A percentile compares a stretch with the other conserved stretches of the same genome.
Conservation (phyloP, 176 grass and related monocot genomes). For the Eleusine indica region DNA sequence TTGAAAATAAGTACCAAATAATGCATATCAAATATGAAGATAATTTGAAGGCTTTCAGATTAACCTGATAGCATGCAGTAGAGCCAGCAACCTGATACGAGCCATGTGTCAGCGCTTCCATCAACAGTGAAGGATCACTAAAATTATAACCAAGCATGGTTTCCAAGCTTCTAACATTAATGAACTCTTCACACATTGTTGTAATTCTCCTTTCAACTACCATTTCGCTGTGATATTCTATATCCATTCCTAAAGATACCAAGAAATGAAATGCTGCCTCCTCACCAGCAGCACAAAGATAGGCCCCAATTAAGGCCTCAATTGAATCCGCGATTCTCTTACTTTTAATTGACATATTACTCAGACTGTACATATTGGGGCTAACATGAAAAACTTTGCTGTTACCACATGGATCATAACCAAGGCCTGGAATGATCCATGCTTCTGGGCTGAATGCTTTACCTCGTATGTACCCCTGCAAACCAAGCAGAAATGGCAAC, state of each 20-base stretch:
- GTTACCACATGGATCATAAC: conserved; percentile 21
- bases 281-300: conserved; percentile 62
- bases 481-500: conserved; percentile 17
- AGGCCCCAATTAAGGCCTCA: conserved; percentile 71
- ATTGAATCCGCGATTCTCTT: conserved; percentile 73
- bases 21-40: background rate
- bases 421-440: conserved; percentile 69
- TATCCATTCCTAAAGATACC: conserved; percentile 57
- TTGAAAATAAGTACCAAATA: background rate
- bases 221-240: conserved; percentile 52
- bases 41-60: background rate
- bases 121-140: conserved; percentile 52
- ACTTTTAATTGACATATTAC: conserved; percentile 57
- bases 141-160: conserved; percentile 59
- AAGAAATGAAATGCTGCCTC: conserved; percentile 63
- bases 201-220: conserved; percentile 32
- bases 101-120: conserved; percentile 82
- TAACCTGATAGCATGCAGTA: conserved; percentile 73
- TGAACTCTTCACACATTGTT: conserved; percentile 32
- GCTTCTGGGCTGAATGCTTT: conserved; percentile 54
- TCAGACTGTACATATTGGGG: conserved; percentile 44
- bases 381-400: conserved; percentile 20
- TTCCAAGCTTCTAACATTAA: conserved; percentile 59
- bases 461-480: conserved; percentile 68
- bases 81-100: conserved; percentile 62